A percentile compares a stretch with the other conserved stretches of the same genome.
phyloP scores from a whole-genome alignment of 2,329 filamentous ascomycete species.

The Xylaria sp. region DNA sequence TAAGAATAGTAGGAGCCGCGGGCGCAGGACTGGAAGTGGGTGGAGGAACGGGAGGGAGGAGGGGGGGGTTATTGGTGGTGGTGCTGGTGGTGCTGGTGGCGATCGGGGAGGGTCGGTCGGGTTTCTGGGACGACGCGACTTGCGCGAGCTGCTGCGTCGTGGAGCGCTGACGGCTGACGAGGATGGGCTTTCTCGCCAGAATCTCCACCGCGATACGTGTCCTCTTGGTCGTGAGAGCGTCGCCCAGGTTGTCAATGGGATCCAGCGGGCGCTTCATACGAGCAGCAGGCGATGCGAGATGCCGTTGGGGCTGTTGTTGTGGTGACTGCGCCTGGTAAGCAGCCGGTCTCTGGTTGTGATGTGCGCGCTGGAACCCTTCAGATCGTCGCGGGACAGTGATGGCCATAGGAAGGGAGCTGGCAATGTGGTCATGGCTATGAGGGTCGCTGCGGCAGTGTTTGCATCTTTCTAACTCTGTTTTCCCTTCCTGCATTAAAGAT shows the following conservation, averaged over 20 bases:
- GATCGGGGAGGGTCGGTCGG: conserved; percentile 39
- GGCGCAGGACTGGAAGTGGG: conserved; percentile 34
- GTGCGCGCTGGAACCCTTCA: conserved; percentile 44
- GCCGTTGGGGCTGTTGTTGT: conserved; percentile 20
- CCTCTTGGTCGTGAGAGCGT: conserved; percentile 60
- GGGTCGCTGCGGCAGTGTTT: not conserved
- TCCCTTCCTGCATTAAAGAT: conserved; percentile 27
- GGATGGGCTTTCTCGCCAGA: conserved; percentile 50
- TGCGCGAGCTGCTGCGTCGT: conserved; percentile 33
- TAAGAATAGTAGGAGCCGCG: conserved; percentile 26
- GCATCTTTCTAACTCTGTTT: conserved; percentile 14
- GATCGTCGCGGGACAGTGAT: conserved; percentile 45
- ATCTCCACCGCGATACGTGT: conserved; percentile 66
- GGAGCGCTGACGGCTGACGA: conserved; percentile 44
- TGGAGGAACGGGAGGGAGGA: conserved; percentile 40
- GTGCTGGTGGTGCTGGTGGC: conserved; percentile 1
- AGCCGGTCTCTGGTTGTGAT: conserved; percentile 38
- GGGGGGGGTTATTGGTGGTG: conserved; percentile 13
- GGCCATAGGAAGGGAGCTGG: conserved; percentile 41
- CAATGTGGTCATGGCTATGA: conserved; percentile 12
- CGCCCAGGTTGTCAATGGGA: conserved; percentile 57
- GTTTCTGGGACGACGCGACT: conserved; percentile 44
- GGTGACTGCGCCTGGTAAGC: conserved; percentile 23
- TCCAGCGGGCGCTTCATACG: conserved; percentile 64
- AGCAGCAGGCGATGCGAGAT: conserved; percentile 42